Evolutionary conservation across 176 grass and related monocot species (phyloP).

Genomic region (Aegilops sharonensis): DNA sequence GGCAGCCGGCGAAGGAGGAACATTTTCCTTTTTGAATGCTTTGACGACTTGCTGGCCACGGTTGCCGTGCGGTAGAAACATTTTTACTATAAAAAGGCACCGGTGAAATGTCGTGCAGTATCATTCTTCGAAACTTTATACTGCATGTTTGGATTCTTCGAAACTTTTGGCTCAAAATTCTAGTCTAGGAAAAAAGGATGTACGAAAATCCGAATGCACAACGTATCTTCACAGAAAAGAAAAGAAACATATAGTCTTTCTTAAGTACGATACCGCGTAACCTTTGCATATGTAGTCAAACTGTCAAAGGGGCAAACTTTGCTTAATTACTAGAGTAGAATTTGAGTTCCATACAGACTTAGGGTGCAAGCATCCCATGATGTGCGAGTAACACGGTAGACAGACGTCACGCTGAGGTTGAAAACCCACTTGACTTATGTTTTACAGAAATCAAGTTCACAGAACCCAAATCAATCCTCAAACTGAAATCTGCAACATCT

Average conservation of each 20-base stretch:
- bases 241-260: no score
- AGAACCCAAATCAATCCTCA: not conserved
- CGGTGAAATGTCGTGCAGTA: no score
- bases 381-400: not conserved
- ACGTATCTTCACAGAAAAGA: no score
- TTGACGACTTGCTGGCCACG: no score
- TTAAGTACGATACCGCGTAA: no score
- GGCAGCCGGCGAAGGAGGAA: not conserved
- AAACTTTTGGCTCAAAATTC: not conserved
- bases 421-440: not conserved
- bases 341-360: not conserved
- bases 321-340: not conserved
- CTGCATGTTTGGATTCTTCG: no score
- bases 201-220: no score
- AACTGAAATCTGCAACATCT: not conserved
- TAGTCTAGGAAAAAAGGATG: not conserved
- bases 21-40: not conserved
- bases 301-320: not conserved
- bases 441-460: not conserved
- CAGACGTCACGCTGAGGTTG: not conserved
- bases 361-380: not conserved
- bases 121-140: not conserved
- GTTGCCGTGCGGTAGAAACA: no score
- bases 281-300: not conserved
- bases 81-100: no score